These are phyloP conservation scores for Xylariaceae sp. DNA, from an alignment of 2,329 filamentous ascomycete species.

Conservation along the genomic window DNA sequence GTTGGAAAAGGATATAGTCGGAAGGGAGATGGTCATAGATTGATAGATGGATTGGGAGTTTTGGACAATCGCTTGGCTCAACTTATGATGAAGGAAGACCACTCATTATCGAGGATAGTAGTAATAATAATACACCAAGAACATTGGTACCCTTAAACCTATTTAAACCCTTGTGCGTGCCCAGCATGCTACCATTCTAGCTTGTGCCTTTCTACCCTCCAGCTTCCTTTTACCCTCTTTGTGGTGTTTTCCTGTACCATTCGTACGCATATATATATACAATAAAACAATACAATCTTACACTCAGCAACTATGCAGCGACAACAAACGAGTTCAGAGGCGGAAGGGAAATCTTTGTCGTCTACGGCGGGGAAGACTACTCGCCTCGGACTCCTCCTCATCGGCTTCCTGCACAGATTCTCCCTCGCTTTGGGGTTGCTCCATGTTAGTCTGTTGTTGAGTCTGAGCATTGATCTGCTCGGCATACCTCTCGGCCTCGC, in stretches of 20 bases:
- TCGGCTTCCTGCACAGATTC: background rate
- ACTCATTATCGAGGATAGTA: background rate
- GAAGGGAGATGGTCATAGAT: no score
- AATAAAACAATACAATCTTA: background rate
- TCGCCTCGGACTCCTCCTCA: slow-evolving; percentile 4
- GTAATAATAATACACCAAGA: background rate
- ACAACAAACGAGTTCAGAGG: no score
- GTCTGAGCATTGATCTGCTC: slow-evolving; percentile 11
- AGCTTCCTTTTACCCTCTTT: background rate
- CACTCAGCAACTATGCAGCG: background rate
- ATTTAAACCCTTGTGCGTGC: no score
- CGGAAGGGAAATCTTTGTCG: no score
- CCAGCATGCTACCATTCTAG: background rate
- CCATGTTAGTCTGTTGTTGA: slow-evolving; percentile 8
- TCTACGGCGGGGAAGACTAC: background rate
- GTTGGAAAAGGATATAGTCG: no score
- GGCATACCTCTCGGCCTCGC: slow-evolving; percentile 17
- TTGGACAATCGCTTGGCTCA: background rate
- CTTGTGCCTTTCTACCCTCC: background rate
- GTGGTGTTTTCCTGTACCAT: background rate
- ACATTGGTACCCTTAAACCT: no score
- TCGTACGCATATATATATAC: background rate
- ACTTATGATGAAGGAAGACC: background rate
- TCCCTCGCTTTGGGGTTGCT: slow-evolving; percentile 6
- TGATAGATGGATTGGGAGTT: background rate